Evolutionary conservation across 768 basidiomycete genomes (phyloP).

Genomic region (Pleurotus djamor): DNA sequence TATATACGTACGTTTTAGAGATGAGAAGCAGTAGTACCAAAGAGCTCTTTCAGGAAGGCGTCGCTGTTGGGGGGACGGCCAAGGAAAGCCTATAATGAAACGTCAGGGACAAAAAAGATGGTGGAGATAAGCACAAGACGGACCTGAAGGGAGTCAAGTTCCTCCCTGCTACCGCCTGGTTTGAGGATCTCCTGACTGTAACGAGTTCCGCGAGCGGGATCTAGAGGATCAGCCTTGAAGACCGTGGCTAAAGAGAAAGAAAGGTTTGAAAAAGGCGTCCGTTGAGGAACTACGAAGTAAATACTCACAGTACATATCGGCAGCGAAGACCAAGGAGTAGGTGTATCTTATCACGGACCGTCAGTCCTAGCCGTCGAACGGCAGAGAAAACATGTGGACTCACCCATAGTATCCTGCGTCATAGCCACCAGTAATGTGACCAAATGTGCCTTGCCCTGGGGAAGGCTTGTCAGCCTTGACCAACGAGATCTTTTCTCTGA

Average conservation of each 20-base stretch:
- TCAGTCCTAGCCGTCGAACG: background rate
- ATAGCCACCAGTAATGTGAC: conserved; percentile 76
- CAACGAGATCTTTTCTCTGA: conserved; percentile 68
- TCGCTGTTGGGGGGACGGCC: conserved; percentile 73
- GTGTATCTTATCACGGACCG: conserved; percentile 43
- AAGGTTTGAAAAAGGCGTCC: background rate
- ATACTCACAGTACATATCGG: conserved; percentile 52
- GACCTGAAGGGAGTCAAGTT: conserved; percentile 76
- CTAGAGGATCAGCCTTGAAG: conserved; percentile 79
- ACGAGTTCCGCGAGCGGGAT: conserved; percentile 57
- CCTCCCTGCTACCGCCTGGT: conserved; percentile 78
- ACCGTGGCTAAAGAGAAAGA: conserved; percentile 47
- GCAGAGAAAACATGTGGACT: background rate
- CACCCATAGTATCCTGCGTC: conserved; percentile 68
- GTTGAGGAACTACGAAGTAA: background rate
- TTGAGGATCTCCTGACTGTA: conserved; percentile 78
- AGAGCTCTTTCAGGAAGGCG: conserved; percentile 70
- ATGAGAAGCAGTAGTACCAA: conserved; percentile 41
- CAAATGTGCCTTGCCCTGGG: conserved; percentile 76
- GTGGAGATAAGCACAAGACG: conserved; percentile 3
- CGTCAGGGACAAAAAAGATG: background rate
- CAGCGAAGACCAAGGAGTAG: conserved; percentile 67
- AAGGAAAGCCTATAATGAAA: conserved; percentile 60
- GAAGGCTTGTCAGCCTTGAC: conserved; percentile 57
- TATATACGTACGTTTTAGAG: conserved; percentile 18